phyloP scores from a whole-genome alignment of 805 yeast species.

The Ogataea trehalophila region DNA sequence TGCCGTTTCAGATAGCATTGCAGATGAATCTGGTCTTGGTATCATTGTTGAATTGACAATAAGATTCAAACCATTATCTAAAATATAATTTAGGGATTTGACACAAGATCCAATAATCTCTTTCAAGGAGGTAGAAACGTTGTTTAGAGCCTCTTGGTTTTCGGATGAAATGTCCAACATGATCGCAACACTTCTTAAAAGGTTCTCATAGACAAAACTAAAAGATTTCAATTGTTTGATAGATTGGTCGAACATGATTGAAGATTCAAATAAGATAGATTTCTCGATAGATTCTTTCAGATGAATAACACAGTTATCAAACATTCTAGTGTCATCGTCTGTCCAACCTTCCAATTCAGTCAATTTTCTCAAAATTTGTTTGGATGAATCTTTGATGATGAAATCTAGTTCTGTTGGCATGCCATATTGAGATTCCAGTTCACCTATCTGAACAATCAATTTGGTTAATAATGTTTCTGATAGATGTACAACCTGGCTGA shows the following conservation, averaged over 20 bases:
- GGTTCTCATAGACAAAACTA: constrained; percentile 10
- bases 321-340: constrained; percentile 36
- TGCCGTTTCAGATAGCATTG: not conserved
- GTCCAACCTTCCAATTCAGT: constrained; percentile 56
- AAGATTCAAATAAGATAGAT: constrained; percentile 51
- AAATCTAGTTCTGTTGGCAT: constrained; percentile 48
- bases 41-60: constrained; percentile 4
- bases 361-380: constrained; percentile 41
- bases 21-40: not conserved
- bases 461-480: constrained; percentile 28
- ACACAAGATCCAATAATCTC: constrained; percentile 10
- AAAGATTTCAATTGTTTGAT: constrained; percentile 20
- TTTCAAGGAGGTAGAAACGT: constrained; percentile 6
- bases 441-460: constrained; percentile 40
- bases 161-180: constrained; percentile 14
- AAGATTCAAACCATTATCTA: constrained; percentile 12
- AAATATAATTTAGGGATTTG: constrained; percentile 13
- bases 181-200: constrained; percentile 10
- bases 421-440: constrained; percentile 46
- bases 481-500: constrained; percentile 10
- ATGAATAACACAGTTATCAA: constrained; percentile 36
- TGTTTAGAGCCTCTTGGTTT: constrained; percentile 11
- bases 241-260: constrained; percentile 49
- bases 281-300: constrained; percentile 46
- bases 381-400: constrained; percentile 41